These are phyloP conservation scores for Neurospora tetraspora DNA, from an alignment of 495 filamentous ascomycete species.

Conservation along the genomic window DNA sequence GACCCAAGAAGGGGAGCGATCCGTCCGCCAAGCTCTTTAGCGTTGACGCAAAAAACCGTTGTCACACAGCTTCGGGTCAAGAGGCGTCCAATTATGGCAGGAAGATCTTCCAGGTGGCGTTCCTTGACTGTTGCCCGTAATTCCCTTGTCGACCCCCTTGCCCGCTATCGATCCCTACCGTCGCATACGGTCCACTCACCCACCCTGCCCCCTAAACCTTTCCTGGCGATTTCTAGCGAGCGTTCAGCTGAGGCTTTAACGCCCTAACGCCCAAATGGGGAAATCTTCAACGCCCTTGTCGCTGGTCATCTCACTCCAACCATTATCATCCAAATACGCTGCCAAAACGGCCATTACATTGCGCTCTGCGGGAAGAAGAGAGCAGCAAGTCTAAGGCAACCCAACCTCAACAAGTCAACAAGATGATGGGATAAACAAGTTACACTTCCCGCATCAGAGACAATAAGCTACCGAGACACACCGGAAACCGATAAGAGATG, in stretches of 20 bases:
- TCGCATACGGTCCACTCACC: background rate
- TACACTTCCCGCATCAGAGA: background rate
- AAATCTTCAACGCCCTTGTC: constrained; percentile 1
- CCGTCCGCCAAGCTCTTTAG: constrained; percentile 15
- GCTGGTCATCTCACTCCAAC: background rate
- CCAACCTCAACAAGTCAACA: background rate
- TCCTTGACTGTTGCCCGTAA: constrained; percentile 5
- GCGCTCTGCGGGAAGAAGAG: background rate
- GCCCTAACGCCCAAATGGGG: constrained; percentile 17
- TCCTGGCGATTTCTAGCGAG: constrained; percentile 25
- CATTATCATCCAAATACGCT: background rate
- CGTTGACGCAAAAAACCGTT: constrained; percentile 32
- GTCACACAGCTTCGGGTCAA: constrained; percentile 27
- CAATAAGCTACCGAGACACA: background rate
- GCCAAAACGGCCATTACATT: background rate
- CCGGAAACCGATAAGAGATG: background rate
- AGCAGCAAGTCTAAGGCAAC: background rate
- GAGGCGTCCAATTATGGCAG: constrained; percentile 17
- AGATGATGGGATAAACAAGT: background rate
- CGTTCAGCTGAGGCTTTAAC: constrained; percentile 23
- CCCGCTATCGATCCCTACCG: background rate
- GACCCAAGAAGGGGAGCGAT: constrained; percentile 21
- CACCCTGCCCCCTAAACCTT: constrained; percentile 10
- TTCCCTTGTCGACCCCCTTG: background rate
- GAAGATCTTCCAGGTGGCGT: constrained; percentile 21